Evolutionary conservation across 1,284 basidiomycete genomes (phyloP).

Genomic region (Cryptococcus wingfieldii): DNA sequence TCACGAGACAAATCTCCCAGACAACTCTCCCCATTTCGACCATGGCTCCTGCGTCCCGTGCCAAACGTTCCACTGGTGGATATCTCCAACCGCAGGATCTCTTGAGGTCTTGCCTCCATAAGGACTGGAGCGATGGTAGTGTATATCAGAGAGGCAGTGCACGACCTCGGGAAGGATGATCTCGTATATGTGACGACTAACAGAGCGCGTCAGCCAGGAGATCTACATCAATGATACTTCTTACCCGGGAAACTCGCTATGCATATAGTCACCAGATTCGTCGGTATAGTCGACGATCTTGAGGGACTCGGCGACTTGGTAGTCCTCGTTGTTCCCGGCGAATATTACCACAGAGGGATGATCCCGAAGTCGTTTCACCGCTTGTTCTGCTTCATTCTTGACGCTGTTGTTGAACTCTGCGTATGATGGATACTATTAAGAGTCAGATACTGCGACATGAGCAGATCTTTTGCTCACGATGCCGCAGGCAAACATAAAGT

Average conservation of each 20-base stretch:
- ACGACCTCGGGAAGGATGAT: conserved; percentile 70
- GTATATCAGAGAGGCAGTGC: conserved; percentile 58
- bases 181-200: conserved; percentile 74
- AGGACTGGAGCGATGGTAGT: conserved; percentile 78
- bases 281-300: conserved; percentile 76
- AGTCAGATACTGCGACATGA: background rate
- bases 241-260: conserved; percentile 73
- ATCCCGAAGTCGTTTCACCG: conserved; percentile 50
- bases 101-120: conserved; percentile 75
- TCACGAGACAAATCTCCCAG: conserved; percentile 80
- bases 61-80: conserved; percentile 93
- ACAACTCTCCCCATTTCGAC: conserved; percentile 80
- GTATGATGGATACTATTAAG: conserved; percentile 53
- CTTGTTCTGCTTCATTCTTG: conserved; percentile 51
- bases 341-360: conserved; percentile 70
- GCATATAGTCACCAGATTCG: conserved; percentile 70
- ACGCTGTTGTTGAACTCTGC: conserved; percentile 49
- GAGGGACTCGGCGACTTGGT: conserved; percentile 66
- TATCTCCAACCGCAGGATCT: conserved; percentile 72
- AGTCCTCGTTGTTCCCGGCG: conserved; percentile 81
- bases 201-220: background rate
- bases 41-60: conserved; percentile 77
- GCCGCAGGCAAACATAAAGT: conserved; percentile 56
- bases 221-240: conserved; percentile 2
- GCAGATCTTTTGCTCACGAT: conserved; percentile 50